phyloP scores from a whole-genome alignment of 1,284 basidiomycete genomes.

The Macrocystidia cucumis region DNA sequence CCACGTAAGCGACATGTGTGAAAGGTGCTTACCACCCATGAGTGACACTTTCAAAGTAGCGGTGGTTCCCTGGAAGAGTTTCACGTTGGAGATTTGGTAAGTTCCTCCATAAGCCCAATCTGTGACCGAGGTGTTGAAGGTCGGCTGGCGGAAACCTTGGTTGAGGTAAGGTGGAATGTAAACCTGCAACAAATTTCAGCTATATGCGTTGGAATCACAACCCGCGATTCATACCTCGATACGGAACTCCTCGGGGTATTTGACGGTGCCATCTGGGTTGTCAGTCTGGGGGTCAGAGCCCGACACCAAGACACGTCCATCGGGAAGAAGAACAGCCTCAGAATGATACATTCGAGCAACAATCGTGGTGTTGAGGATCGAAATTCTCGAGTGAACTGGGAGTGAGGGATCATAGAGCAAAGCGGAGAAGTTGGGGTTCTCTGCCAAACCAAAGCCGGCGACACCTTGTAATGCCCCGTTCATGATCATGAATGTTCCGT shows the following conservation, averaged over 20 bases:
- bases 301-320: constrained; percentile 65
- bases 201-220: constrained; percentile 1
- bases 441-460: constrained; percentile 67
- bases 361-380: constrained; percentile 61
- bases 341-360: constrained; percentile 82
- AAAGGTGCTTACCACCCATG: constrained; percentile 39
- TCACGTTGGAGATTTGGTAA: constrained; percentile 44
- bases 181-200: constrained; percentile 24
- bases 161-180: constrained; percentile 70
- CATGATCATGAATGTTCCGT: constrained; percentile 67
- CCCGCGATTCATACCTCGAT: constrained; percentile 38
- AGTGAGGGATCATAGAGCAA: constrained; percentile 62
- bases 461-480: constrained; percentile 63
- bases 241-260: constrained; percentile 62
- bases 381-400: constrained; percentile 53
- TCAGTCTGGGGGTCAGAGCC: constrained; percentile 65
- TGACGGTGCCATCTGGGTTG: constrained; percentile 26
- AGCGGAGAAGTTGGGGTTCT: constrained; percentile 55
- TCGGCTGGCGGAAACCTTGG: constrained; percentile 47
- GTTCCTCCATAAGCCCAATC: constrained; percentile 54
- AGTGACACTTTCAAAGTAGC: constrained; percentile 56
- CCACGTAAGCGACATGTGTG: background rate
- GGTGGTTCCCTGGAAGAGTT: constrained; percentile 47
- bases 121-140: constrained; percentile 43
- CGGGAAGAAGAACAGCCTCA: constrained; percentile 59